These are phyloP conservation scores for Rugiboletus extremiorientalis DNA, from an alignment of 1,284 basidiomycete species.

Conservation along the genomic window DNA sequence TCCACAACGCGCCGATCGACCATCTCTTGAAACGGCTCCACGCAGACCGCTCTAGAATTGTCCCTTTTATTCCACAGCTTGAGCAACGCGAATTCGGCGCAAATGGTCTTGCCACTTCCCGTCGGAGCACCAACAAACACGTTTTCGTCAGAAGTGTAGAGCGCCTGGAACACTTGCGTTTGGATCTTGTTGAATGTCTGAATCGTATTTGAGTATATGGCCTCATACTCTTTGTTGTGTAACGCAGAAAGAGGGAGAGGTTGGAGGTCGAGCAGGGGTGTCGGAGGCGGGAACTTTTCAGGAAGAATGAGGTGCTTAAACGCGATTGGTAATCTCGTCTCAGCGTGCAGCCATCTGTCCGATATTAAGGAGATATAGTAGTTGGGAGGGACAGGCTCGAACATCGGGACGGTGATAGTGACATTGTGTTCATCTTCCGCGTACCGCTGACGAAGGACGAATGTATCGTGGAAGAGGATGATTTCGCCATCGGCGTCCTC, in stretches of 20 bases:
- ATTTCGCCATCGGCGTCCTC: conserved; percentile 98
- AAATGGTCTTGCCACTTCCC: conserved; percentile 96
- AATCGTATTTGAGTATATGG: conserved; percentile 78
- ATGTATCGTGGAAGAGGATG: conserved; percentile 92
- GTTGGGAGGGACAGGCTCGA: conserved; percentile 95
- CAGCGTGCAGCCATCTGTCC: conserved; percentile 94
- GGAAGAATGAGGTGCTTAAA: conserved; percentile 98
- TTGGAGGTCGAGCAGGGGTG: conserved; percentile 92
- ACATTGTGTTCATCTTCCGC: conserved; percentile 93
- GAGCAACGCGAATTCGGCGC: conserved; percentile 93
- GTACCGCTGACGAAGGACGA: conserved; percentile 89
- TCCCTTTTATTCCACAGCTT: conserved; percentile 92
- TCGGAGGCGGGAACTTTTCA: conserved; percentile 94
- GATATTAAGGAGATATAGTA: conserved; percentile 96
- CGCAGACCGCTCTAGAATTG: conserved; percentile 87
- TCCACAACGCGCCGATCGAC: conserved; percentile 88
- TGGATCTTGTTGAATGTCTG: conserved; percentile 97
- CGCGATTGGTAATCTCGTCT: conserved; percentile 92
- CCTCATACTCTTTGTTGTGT: conserved; percentile 90
- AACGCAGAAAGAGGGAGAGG: conserved; percentile 87
- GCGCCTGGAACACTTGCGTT: conserved; percentile 97
- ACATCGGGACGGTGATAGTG: conserved; percentile 94
- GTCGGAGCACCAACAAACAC: conserved; percentile 96
- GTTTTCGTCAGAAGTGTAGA: conserved; percentile 96
- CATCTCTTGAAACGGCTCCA: conserved; percentile 97